These are phyloP conservation scores for Fusarium albosuccineum DNA, from an alignment of 2,329 filamentous ascomycete species.

Conservation along the genomic window DNA sequence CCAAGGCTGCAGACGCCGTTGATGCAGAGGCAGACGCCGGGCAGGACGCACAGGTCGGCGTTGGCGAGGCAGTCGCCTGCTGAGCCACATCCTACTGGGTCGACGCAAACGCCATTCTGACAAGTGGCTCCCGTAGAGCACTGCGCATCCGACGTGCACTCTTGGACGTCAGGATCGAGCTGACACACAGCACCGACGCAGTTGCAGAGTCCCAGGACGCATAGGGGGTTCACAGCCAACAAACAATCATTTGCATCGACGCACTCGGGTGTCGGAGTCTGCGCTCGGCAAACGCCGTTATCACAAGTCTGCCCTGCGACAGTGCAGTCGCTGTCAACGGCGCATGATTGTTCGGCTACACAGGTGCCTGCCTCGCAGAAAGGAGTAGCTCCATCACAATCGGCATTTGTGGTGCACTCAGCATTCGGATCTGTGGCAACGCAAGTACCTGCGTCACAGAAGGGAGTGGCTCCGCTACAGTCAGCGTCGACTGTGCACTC, in stretches of 20 bases:
- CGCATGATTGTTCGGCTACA: not conserved
- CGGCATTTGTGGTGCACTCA: not conserved
- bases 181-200: constrained; percentile 28
- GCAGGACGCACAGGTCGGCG: too few relatives aligned
- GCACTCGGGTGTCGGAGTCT: not conserved
- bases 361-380: too few relatives aligned
- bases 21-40: too few relatives aligned
- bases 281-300: constrained; percentile 2
- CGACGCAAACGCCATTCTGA: constrained; percentile 14
- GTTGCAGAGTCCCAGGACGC: constrained; percentile 27
- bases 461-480: not conserved
- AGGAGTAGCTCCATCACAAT: not conserved
- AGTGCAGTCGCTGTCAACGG: constrained; percentile 10
- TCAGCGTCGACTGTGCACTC: not conserved
- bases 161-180: not conserved
- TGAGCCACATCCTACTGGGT: not conserved
- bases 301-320: constrained; percentile 15
- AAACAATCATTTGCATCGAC: constrained; percentile 16
- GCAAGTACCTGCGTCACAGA: not conserved
- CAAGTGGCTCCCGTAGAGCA: constrained; percentile 9
- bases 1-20: too few relatives aligned
- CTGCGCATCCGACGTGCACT: not conserved
- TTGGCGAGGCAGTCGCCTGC: too few relatives aligned
- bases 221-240: constrained; percentile 13
- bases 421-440: not conserved